phyloP scores from a whole-genome alignment of 2,329 filamentous ascomycete species.

The Venturia aucupariae region DNA sequence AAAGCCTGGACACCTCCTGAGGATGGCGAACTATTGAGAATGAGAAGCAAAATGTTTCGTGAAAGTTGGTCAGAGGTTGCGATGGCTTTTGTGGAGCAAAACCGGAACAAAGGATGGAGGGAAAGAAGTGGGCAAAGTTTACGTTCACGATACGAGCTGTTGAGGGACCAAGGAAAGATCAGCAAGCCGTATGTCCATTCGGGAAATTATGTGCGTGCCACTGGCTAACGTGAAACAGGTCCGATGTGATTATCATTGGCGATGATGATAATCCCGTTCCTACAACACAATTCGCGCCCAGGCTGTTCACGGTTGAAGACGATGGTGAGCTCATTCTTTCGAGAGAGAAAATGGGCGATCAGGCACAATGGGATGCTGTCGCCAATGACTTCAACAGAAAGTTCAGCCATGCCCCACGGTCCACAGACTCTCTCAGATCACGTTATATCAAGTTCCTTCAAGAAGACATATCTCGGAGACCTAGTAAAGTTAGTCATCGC shows the following conservation, averaged over 20 bases:
- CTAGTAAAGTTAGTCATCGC: neutral
- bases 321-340: constrained; percentile 2
- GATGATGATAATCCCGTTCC: neutral
- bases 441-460: neutral
- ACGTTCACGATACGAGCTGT: neutral
- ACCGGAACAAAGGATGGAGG: neutral
- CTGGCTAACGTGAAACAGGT: neutral
- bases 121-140: neutral
- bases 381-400: neutral
- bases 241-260: neutral
- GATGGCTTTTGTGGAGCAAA: neutral
- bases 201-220: neutral
- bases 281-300: neutral
- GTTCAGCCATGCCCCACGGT: neutral
- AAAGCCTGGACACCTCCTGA: constrained; percentile 1
- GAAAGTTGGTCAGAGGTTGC: neutral
- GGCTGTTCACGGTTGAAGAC: neutral
- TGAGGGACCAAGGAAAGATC: neutral
- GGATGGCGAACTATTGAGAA: neutral
- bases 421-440: neutral
- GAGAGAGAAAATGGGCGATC: neutral
- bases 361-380: neutral
- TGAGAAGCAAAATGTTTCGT: neutral
- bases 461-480: neutral
- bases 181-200: neutral